A percentile compares a stretch with the other conserved stretches of the same genome.
Conservation (phyloP, 1,284 basidiomycete species). For the Crepidotus sp. region DNA sequence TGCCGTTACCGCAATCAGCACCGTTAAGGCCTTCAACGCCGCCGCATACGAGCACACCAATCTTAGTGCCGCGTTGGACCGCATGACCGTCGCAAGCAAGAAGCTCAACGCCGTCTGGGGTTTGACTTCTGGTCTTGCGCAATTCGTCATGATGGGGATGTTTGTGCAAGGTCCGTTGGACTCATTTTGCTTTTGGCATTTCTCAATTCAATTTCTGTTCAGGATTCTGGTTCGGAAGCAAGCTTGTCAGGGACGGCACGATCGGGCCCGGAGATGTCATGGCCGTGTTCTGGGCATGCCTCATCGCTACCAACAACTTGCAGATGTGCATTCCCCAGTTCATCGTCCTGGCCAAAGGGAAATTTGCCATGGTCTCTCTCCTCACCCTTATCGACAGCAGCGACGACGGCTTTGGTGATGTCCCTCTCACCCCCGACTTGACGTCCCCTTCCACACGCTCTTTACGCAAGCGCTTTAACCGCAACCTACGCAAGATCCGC, state of each 20-base stretch:
- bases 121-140: conserved; percentile 55
- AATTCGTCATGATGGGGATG: conserved; percentile 82
- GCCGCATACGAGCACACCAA: conserved; percentile 48
- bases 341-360: conserved; percentile 76
- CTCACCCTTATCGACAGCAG: conserved; percentile 46
- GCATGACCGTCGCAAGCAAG: conserved; percentile 41
- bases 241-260: conserved; percentile 71
- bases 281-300: conserved; percentile 94
- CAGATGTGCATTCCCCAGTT: conserved; percentile 82
- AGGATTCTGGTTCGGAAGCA: conserved; percentile 89
- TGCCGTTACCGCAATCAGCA: conserved; percentile 72
- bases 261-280: conserved; percentile 74
- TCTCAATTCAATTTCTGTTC: background rate
- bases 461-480: conserved; percentile 21
- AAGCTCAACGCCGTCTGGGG: conserved; percentile 72
- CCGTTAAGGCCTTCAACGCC: conserved; percentile 96
- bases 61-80: conserved; percentile 40
- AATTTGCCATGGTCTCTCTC: conserved; percentile 72
- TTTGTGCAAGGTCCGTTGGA: conserved; percentile 66
- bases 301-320: conserved; percentile 81
- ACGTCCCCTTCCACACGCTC: conserved; percentile 22
- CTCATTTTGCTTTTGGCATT: background rate
- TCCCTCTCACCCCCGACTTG: conserved; percentile 15
- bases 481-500: conserved; percentile 47
- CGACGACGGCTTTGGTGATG: conserved; percentile 16